These are phyloP conservation scores for Hyparrhenia diplandra DNA, from an alignment of 176 grass and related monocot species.

Conservation along the genomic window DNA sequence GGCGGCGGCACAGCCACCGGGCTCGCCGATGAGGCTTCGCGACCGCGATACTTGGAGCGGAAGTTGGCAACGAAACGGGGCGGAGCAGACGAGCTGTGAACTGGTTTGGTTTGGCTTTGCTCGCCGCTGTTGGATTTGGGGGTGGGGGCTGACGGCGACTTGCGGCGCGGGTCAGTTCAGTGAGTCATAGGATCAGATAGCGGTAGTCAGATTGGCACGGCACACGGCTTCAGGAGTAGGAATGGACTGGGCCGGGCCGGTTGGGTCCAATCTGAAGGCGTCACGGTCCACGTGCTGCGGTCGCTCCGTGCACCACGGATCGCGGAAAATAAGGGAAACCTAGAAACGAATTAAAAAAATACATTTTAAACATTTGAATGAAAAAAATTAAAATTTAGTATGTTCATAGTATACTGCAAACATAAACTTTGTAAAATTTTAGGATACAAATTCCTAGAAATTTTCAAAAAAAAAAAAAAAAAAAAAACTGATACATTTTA, in stretches of 20 bases:
- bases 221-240: background rate
- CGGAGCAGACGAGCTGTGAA: background rate
- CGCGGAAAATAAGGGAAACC: too few species aligned
- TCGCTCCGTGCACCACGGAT: background rate
- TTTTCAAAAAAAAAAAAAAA: too few species aligned
- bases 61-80: background rate
- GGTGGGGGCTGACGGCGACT: background rate
- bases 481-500: too few species aligned
- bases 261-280: background rate
- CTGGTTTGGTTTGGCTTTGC: background rate
- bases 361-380: too few species aligned
- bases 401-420: too few species aligned
- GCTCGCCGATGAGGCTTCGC: background rate
- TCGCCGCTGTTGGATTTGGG: conserved; percentile 4
- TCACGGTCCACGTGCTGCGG: background rate
- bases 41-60: background rate
- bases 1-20: background rate
- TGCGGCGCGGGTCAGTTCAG: background rate
- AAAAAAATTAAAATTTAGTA: too few species aligned
- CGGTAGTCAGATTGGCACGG: background rate
- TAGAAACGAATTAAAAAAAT: too few species aligned
- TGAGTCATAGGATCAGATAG: too few species aligned
- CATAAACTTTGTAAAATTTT: too few species aligned
- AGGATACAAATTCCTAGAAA: too few species aligned
- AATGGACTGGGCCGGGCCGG: background rate